phyloP scores from a whole-genome alignment of 2,329 filamentous ascomycete species.

The Colletotrichum spaethianum region DNA sequence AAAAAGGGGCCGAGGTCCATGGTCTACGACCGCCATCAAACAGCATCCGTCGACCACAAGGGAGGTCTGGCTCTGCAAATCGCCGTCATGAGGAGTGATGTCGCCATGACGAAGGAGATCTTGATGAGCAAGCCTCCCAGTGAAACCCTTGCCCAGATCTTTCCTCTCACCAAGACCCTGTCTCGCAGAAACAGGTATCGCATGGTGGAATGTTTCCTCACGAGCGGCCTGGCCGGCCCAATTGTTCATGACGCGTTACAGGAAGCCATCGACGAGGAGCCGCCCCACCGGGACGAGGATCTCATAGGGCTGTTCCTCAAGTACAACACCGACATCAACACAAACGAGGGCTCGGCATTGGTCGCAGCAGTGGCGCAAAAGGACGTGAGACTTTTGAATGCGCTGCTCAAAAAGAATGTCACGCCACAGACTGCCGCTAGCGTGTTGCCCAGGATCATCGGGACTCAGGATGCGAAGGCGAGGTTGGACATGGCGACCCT shows the following conservation, averaged over 20 bases:
- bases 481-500: constrained; percentile 63
- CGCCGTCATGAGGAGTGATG: constrained; percentile 62
- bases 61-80: constrained; percentile 65
- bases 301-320: constrained; percentile 67
- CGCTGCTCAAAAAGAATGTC: constrained; percentile 60
- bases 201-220: constrained; percentile 66
- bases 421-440: constrained; percentile 62
- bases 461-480: constrained; percentile 56
- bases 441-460: constrained; percentile 65
- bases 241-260: constrained; percentile 66
- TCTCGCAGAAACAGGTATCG: constrained; percentile 59
- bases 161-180: constrained; percentile 63
- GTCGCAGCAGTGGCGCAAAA: constrained; percentile 62
- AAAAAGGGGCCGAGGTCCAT: constrained; percentile 46
- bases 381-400: constrained; percentile 61
- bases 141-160: constrained; percentile 63
- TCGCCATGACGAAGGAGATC: constrained; percentile 61
- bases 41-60: constrained; percentile 67
- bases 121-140: constrained; percentile 62
- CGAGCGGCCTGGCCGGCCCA: constrained; percentile 61
- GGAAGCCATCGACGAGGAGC: constrained; percentile 65
- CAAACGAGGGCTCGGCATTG: constrained; percentile 65
- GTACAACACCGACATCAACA: constrained; percentile 68
- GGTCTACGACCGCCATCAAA: constrained; percentile 60
- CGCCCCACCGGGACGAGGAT: constrained; percentile 62